Percentiles rank a stretch among this genome's conserved stretches.
Conservation (phyloP, 2,329 filamentous ascomycete species). For the Alternaria sp. region DNA sequence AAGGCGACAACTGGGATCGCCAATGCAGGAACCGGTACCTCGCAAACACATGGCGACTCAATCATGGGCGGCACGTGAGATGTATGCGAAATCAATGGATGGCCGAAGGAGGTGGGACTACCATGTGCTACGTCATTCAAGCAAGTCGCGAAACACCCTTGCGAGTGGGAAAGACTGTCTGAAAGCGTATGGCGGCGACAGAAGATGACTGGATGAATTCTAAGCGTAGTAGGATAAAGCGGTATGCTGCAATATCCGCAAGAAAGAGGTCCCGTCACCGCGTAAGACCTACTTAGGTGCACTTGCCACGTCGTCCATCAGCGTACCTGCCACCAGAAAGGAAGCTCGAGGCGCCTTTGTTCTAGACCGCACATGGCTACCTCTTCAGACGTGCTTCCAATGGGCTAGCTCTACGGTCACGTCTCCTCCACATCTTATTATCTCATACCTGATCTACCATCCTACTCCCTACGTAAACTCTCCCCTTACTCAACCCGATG, state of each 20-base stretch:
- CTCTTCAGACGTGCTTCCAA: background rate
- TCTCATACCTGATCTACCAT: background rate
- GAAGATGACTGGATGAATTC: background rate
- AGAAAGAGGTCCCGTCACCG: background rate
- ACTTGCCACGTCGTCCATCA: background rate
- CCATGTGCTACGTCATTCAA: background rate
- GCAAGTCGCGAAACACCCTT: background rate
- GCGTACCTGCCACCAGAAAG: background rate
- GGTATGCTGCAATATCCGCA: background rate
- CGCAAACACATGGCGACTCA: conserved; percentile 9
- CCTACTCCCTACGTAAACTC: background rate
- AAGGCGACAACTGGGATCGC: background rate
- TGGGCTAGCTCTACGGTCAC: background rate
- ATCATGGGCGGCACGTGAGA: conserved; percentile 19
- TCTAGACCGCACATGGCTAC: background rate
- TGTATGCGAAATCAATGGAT: background rate
- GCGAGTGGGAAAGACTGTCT: background rate
- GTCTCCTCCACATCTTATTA: background rate
- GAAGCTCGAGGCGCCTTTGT: background rate
- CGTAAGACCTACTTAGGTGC: background rate
- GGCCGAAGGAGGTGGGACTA: background rate
- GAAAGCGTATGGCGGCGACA: background rate
- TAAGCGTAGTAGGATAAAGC: background rate
- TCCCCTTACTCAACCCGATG: background rate
- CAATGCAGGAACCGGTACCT: background rate